Base-by-base conservation (phyloP, 305 asterid genomes). In the Fraxinus platypoda region DNA sequence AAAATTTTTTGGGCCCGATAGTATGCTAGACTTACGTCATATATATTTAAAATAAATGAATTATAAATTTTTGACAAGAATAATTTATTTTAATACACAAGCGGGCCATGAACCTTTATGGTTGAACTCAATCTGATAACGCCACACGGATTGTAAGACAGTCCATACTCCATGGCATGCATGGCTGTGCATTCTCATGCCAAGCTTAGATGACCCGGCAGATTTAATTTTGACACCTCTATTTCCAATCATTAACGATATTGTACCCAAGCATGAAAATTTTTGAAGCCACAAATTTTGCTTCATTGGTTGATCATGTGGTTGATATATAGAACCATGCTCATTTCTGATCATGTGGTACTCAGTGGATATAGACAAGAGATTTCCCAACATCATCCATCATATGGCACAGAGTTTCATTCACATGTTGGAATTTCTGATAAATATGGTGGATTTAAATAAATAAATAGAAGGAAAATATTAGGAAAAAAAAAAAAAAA, bases 371-470 rank as follows among this genome's bases (percentile, higher is more conserved):
- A 30, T 80, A 49, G 76, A 35, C 74, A 21, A 68, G 13, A 25
- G 38, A 80, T 82, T 59, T 70, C 82, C 54, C 54, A 68, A 62
- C 71, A 49, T n/a, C 68, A 57, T 78, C 59, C 38, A 85, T 83
- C 85, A 81, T 70, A 35, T 70, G 30, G 78, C 15, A 87, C 72
- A 74, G 46, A 64, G 73, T 64, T 30, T 68, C 77, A 8, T 26
- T 57, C 76, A 68, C 85, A 75, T 34, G 85, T 19, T 82, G 88
- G 82, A 80, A 74, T 11, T 70, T 70, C 76, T 77, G 64, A 41
- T 68, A 66, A 41, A 41, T 41, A 41, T 41, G 4, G 8, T 41
- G 52, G 52, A 12, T 43, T 43, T 43, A 43, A 49, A 15, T 49
- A 49, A 49, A 49, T 49, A 49, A 15, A 15, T 43, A 2, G 6